Percentiles rank a stretch among this genome's conserved stretches.
These are phyloP conservation scores for Aegilops longissima DNA, from an alignment of 176 grass and related monocot genomes.

Conservation along the genomic window DNA sequence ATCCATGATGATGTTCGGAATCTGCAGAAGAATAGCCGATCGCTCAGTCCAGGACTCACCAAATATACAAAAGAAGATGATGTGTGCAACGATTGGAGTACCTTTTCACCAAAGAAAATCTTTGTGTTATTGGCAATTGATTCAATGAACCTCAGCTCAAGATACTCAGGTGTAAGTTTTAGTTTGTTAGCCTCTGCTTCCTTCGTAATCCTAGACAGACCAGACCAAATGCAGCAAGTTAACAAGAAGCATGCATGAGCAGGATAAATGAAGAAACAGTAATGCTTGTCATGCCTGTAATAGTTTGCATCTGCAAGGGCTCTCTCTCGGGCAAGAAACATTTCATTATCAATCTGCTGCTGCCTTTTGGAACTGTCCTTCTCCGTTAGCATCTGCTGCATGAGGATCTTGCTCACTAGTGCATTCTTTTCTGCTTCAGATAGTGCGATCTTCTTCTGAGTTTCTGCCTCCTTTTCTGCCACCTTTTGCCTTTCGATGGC, in stretches of 20 bases:
- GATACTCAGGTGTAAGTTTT: constrained; percentile 92
- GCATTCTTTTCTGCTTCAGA: constrained; percentile 98
- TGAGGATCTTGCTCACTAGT: constrained; percentile 93
- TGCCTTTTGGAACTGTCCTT: constrained; percentile 88
- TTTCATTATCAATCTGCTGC: constrained; percentile 94
- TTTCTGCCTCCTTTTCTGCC: constrained; percentile 95
- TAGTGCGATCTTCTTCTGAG: constrained; percentile 94
- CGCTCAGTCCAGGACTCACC: constrained; percentile 8
- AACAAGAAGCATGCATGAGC: background rate
- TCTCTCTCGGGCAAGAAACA: constrained; percentile 86
- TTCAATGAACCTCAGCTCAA: constrained; percentile 95
- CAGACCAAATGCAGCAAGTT: constrained; percentile 25
- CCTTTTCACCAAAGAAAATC: constrained; percentile 98
- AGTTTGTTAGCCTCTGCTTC: constrained; percentile 92
- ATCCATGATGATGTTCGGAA: constrained; percentile 34
- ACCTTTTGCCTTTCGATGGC: constrained; percentile 97
- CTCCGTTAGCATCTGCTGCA: constrained; percentile 96
- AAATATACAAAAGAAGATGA: constrained; percentile 20
- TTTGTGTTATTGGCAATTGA: constrained; percentile 92
- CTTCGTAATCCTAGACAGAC: constrained; percentile 61
- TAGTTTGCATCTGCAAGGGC: constrained; percentile 76
- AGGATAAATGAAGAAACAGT: background rate
- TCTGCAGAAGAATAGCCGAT: constrained; percentile 10
- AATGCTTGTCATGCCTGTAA: constrained; percentile 60
- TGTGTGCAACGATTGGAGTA: constrained; percentile 15